Percentiles rank a stretch among this genome's conserved stretches.
phyloP scores from a whole-genome alignment of 2,329 filamentous ascomycete species.

The Zymoseptoria crescenta region DNA sequence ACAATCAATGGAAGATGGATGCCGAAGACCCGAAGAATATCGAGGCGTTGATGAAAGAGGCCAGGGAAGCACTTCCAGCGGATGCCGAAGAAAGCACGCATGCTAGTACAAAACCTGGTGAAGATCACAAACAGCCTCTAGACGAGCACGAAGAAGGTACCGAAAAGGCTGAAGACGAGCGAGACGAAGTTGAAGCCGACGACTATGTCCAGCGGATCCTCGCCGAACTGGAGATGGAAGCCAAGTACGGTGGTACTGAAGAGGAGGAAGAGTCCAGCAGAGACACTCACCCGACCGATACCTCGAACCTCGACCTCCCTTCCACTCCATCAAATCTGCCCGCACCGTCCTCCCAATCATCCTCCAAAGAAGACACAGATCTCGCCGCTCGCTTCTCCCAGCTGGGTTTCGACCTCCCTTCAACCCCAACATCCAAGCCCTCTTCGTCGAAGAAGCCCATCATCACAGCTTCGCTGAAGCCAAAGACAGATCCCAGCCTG shows the following conservation, averaged over 20 bases:
- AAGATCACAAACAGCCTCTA: conserved; percentile 4
- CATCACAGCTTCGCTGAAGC: conserved; percentile 14
- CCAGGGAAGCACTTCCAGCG: conserved; percentile 33
- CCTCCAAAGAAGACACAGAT: conserved; percentile 34
- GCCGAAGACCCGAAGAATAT: conserved; percentile 36
- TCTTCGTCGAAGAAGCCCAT: conserved; percentile 22
- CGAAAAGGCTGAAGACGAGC: conserved; percentile 19
- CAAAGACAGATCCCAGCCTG: conserved; percentile 29
- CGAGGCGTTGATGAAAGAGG: conserved; percentile 35
- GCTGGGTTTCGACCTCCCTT: conserved; percentile 39
- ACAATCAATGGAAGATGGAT: conserved; percentile 35
- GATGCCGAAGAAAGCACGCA: conserved; percentile 9
- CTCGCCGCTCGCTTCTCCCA: conserved; percentile 40
- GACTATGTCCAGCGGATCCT: conserved; percentile 41
- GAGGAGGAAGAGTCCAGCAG: conserved; percentile 8
- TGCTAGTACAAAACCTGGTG: conserved; percentile 14
- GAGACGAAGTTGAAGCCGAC: conserved; percentile 36
- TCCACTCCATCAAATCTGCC: conserved; percentile 26
- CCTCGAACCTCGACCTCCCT: conserved; percentile 21
- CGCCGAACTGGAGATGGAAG: conserved; percentile 39
- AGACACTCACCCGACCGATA: conserved; percentile 2
- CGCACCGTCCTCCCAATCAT: conserved; percentile 1
- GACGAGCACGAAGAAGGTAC: conserved; percentile 4
- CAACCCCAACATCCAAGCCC: conserved; percentile 39
- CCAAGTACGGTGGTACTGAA: conserved; percentile 29